A percentile compares a stretch with the other conserved stretches of the same genome.
Evolutionary conservation across 2,329 filamentous ascomycete species (phyloP).

Genomic region (Exophiala spinifera): DNA sequence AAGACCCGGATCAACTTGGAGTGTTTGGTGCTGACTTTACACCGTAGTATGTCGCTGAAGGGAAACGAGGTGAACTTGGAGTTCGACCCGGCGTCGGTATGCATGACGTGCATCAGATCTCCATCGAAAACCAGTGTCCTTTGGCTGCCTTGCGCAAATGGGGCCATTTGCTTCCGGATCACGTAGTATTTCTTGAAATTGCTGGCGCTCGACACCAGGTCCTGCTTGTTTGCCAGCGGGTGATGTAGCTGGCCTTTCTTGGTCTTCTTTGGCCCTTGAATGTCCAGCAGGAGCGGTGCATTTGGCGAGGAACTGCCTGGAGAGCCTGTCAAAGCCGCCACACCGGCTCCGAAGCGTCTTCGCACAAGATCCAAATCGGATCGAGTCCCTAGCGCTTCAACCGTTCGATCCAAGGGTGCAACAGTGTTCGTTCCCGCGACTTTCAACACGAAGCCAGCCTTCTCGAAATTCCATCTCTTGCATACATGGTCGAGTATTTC

Average conservation of each 20-base stretch:
- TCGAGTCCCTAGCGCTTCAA: constrained; percentile 60
- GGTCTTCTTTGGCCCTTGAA: constrained; percentile 41
- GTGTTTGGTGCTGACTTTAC: constrained; percentile 63
- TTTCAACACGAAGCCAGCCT: constrained; percentile 61
- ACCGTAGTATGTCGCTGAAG: constrained; percentile 62
- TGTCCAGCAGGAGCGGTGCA: constrained; percentile 58
- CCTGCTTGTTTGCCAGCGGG: constrained; percentile 47
- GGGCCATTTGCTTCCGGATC: constrained; percentile 63
- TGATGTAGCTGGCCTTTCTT: constrained; percentile 46
- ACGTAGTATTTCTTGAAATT: constrained; percentile 63
- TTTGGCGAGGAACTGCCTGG: constrained; percentile 63
- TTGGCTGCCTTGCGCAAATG: constrained; percentile 59
- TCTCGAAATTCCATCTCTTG: constrained; percentile 61
- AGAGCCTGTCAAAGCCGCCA: constrained; percentile 52
- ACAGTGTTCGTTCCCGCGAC: constrained; percentile 62
- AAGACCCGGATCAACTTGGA: constrained; percentile 62
- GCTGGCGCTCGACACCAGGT: constrained; percentile 41
- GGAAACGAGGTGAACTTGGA: constrained; percentile 60
- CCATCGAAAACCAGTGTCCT: constrained; percentile 62
- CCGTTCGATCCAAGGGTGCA: constrained; percentile 61
- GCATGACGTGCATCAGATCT: constrained; percentile 65
- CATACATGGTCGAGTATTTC: constrained; percentile 64
- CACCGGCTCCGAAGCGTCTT: constrained; percentile 60
- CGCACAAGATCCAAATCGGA: constrained; percentile 61
- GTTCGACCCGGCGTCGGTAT: constrained; percentile 47